phyloP scores from a whole-genome alignment of 2,329 filamentous ascomycete species.

The Fusarium oxysporum region DNA sequence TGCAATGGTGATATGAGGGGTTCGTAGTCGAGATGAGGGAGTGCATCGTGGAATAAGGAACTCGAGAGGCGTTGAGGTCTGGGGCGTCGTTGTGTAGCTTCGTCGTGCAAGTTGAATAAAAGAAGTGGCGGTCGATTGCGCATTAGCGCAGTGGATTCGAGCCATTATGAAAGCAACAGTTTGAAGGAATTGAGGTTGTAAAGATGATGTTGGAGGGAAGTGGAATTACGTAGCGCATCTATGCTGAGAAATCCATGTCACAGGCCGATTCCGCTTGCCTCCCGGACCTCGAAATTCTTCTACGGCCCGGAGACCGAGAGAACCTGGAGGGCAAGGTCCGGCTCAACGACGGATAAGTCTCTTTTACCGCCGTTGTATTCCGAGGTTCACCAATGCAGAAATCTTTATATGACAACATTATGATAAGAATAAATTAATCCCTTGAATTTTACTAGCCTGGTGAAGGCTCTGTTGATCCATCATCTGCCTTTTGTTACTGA shows the following conservation, averaged over 20 bases:
- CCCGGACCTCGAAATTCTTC: slow-evolving; percentile 41
- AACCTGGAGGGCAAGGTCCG: slow-evolving; percentile 20
- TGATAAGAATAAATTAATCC: neutral
- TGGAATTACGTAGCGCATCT: slow-evolving; percentile 31
- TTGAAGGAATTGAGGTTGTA: slow-evolving; percentile 9
- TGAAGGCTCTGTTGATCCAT: neutral
- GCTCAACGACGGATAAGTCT: slow-evolving; percentile 23
- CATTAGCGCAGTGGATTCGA: slow-evolving; percentile 53
- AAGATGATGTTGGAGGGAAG: slow-evolving; percentile 17
- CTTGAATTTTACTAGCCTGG: no score
- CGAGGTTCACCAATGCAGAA: neutral
- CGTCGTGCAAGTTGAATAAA: slow-evolving; percentile 57
- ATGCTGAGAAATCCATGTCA: slow-evolving; percentile 47
- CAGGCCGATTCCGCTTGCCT: slow-evolving; percentile 37
- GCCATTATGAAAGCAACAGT: slow-evolving; percentile 45
- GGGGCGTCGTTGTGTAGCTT: slow-evolving; percentile 46
- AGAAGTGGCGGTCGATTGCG: slow-evolving; percentile 53
- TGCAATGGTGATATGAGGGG: neutral
- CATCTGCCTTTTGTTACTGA: neutral
- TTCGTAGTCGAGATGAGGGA: slow-evolving; percentile 18
- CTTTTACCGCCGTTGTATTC: neutral
- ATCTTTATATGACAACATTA: neutral
- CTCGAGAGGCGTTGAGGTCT: slow-evolving; percentile 49
- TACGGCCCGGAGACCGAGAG: slow-evolving; percentile 35
- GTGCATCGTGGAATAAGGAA: slow-evolving; percentile 54